Conservation (phyloP, 306 rosid species). For the Trifolium subterraneum region DNA sequence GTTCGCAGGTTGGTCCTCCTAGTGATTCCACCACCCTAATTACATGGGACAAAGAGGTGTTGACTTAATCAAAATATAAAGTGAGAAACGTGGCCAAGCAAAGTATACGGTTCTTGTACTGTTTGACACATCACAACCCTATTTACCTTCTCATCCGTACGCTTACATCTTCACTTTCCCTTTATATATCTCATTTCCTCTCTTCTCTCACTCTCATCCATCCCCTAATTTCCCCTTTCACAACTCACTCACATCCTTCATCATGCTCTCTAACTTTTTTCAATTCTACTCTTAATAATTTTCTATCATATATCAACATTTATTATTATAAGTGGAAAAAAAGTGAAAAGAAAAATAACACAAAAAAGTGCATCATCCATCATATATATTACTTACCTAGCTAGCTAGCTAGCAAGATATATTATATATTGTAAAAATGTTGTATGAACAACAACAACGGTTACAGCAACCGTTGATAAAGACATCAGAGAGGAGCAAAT, state of each 20-base stretch:
- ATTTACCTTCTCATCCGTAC: neutral
- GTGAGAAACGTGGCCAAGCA: neutral
- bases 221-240: neutral
- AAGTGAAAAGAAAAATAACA: neutral
- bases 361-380: too few species aligned
- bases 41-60: neutral
- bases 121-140: neutral
- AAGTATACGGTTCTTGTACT: conserved; percentile 20
- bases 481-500: conserved; percentile 14
- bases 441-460: conserved; percentile 56
- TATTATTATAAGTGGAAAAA: too few species aligned
- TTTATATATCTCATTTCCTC: neutral
- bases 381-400: too few species aligned
- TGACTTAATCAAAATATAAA: conserved; percentile 24
- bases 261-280: too few species aligned
- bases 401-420: neutral
- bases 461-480: conserved; percentile 33
- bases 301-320: too few species aligned
- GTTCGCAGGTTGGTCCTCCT: too few species aligned
- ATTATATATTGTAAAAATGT: conserved; percentile 45
- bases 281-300: too few species aligned
- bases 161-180: neutral
- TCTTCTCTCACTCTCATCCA: neutral
- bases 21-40: too few species aligned
- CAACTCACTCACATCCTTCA: neutral